Evolutionary conservation across 257 asterid genomes (phyloP).

Genomic region (Nicotiana knightiana): DNA sequence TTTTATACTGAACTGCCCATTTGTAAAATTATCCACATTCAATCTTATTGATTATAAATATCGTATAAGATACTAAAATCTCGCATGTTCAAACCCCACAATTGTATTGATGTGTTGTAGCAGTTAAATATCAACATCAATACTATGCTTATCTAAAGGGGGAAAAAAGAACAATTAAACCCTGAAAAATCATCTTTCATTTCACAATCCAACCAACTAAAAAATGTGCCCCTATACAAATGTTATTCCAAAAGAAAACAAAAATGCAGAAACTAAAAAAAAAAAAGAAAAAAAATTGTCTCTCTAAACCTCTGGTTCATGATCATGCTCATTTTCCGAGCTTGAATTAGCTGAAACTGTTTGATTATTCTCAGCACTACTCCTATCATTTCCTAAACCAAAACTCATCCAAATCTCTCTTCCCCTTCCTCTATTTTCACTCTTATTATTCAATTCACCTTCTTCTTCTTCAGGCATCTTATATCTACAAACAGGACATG

Average conservation of each 20-base stretch:
- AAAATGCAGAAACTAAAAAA: not conserved
- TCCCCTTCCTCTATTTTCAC: conserved; percentile 29
- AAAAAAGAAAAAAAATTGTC: not conserved
- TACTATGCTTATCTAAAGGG: too few relatives aligned
- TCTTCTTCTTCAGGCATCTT: conserved; percentile 70
- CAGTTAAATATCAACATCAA: not conserved
- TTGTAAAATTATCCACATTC: too few relatives aligned
- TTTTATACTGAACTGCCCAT: too few relatives aligned
- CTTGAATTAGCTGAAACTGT: not conserved
- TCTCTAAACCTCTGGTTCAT: not conserved
- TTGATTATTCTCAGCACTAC: conserved; percentile 4
- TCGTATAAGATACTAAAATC: too few relatives aligned
- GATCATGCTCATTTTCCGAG: not conserved
- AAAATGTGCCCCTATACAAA: not conserved
- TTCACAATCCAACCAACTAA: not conserved
- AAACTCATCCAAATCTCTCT: conserved; percentile 50
- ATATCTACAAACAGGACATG: conserved; percentile 76
- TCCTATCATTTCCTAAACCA: conserved; percentile 17
- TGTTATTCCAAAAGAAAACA: not conserved
- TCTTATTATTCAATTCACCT: conserved; percentile 20
- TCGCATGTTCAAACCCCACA: too few relatives aligned
- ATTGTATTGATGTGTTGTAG: too few relatives aligned
- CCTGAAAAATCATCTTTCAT: not conserved
- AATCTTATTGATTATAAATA: too few relatives aligned
- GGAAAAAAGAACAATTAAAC: not conserved